A percentile compares a stretch with the other conserved stretches of the same genome.
Evolutionary conservation across 768 basidiomycete genomes (phyloP).

Genomic region (Hirschioporus abietinus): DNA sequence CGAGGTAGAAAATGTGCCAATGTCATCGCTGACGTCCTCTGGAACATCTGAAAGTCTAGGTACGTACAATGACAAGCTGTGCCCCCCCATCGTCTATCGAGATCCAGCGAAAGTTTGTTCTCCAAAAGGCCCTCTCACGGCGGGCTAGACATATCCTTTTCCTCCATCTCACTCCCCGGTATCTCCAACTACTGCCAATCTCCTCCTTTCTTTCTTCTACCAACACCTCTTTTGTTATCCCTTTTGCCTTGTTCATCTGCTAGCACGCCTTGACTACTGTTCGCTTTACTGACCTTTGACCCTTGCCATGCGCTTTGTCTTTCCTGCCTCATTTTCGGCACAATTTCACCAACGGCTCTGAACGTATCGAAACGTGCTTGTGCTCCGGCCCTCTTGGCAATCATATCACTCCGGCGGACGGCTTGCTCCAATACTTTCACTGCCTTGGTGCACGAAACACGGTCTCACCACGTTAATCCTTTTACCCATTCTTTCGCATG

Average conservation of each 20-base stretch:
- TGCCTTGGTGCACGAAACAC: slow-evolving; percentile 3
- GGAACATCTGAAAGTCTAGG: neutral
- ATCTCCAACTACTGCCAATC: too few relatives aligned
- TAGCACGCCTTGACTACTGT: neutral
- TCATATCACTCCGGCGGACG: neutral
- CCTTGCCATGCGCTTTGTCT: neutral
- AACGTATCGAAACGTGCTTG: neutral
- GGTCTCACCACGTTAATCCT: neutral
- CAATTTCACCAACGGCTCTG: neutral
- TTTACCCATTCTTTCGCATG: neutral
- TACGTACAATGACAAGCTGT: slow-evolving; percentile 1
- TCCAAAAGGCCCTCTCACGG: neutral
- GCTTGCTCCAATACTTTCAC: neutral
- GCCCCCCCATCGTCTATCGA: neutral
- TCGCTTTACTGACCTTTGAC: neutral
- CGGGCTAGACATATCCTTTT: neutral
- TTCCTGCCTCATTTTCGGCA: neutral
- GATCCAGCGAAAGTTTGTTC: neutral
- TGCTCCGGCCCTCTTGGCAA: neutral
- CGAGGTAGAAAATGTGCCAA: neutral
- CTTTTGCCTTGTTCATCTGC: neutral
- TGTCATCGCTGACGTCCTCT: neutral
- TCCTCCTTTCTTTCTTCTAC: neutral
- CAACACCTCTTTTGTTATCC: neutral
- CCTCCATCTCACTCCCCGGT: too few relatives aligned